Evolutionary conservation across 164 flowering plant genomes (phyloP), one percentile per base, ranked within the genome.

Genomic region (Annona cherimola): DNA sequence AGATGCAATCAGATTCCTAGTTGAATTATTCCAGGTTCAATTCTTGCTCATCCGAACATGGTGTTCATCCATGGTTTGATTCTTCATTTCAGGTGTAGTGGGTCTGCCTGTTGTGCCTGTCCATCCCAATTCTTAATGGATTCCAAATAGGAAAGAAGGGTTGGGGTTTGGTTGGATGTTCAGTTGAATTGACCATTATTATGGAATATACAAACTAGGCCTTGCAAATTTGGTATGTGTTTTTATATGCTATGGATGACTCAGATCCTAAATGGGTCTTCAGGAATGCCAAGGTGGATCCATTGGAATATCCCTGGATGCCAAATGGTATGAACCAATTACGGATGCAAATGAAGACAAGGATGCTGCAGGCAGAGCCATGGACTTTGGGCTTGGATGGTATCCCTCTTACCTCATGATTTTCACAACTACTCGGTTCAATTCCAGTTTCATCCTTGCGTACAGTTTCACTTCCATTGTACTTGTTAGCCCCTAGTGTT

Each of bases 331-430:
- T 62, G 96, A 89, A 70, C 96, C 98, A 6, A 42, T 86, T 39
- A 78, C 93, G 16, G 81, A 86, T 63, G 44, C 57, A 1, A 83
- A 86, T 14, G 96, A 94, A 75, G 97, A 94, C 79, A 76, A 61
- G 65, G 89, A 89, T 73, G 98, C 98, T 74, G 94, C 96, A 61
- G 68, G 71, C 0, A 81, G 98, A 77, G 98, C 98, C 55, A 73
- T 87, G 75, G 98, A 92, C 71, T 94, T 92, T 62, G 79, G 69
- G 35, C 70, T 92, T 44, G 96, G 97, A 84, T 94, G 98, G 98
- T 90, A 88, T 74, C 61, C n/a, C 6, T 26, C 42, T 50, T 5
- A 11, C 14, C 57, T 26, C 35, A 26, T 26, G 35, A 26, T 26
- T 26, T 26, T 26, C 35, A 26, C 35, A 26, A 26, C 35, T 0